Base-by-base conservation (phyloP, 2,329 filamentous ascomycete species). In the Claviceps sp. region DNA sequence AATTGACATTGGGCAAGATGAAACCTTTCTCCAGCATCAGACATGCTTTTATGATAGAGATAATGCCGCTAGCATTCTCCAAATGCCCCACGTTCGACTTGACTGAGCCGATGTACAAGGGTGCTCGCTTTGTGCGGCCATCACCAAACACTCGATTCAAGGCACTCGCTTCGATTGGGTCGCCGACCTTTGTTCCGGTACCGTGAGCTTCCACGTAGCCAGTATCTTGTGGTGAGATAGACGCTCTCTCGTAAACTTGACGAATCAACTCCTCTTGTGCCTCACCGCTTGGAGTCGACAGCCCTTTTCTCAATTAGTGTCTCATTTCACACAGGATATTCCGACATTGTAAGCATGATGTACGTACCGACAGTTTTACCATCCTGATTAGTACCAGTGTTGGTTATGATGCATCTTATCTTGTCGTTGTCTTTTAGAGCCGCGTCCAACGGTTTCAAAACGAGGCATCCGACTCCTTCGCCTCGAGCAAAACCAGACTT, bases 381-480 rank as follows among this genome's bases (percentile, higher is more conserved):
- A 57, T 84, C 80, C 54, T 76, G 73, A 58, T 80, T 80, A 44
- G 73, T 65, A 2, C 71, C 75, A 4, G 70, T 75, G 16, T 68
- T 72, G 26, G 67, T 66, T 50, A 81, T 76, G 22, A 80, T 65
- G 14, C 73, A 73, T 40, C 72, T 65, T 52, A 79, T 74, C 1
- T 70, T 68, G 59, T 84, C 78, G 19, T 74, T 74, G 55, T 80
- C 77, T 41, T 61, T 65, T 24, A 80, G 60, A 3, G 80, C 80
- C 52, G 76, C 69, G 34, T 73, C 69, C 0, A 83, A 67, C 0
- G 71, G 72, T 64, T 84, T 84, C n/a, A 84, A 60, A 11, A 82
- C 61, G 2, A 84, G 57, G 48, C 75, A 69, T 3, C 69, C 77
- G 19, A 74, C 72, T 3, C 79, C 81, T 57, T 84, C 81, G 7